phyloP scores from a whole-genome alignment of 106 monocot species.

The Phalaenopsis aphrodite region DNA sequence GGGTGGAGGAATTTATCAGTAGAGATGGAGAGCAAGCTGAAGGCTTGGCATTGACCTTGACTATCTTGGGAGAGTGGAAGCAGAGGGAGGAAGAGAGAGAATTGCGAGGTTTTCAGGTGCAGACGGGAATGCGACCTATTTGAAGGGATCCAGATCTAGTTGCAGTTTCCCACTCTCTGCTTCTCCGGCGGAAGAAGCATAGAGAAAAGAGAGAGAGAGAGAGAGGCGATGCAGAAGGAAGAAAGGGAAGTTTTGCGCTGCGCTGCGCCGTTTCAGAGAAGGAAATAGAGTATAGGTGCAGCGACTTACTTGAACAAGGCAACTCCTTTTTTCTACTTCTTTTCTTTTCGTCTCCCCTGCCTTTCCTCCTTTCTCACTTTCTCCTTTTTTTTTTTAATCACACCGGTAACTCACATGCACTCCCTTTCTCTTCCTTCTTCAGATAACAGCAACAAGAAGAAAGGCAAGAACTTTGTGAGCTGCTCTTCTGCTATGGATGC shows the following conservation, averaged over 20 bases:
- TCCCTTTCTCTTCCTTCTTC: neutral
- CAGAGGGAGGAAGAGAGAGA: constrained; percentile 3
- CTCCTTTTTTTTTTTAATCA: neutral
- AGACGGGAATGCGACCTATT: constrained; percentile 3
- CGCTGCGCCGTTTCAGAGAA: neutral
- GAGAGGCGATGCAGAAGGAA: neutral
- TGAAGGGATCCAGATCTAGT: constrained; percentile 4
- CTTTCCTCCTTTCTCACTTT: constrained; percentile 2
- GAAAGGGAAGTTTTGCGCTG: neutral
- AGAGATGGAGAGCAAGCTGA: neutral
- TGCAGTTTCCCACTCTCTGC: constrained; percentile 1
- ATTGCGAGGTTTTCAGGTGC: constrained; percentile 1
- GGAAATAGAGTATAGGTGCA: too few species aligned
- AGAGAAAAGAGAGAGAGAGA: constrained; percentile 1
- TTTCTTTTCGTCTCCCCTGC: neutral
- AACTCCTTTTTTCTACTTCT: neutral
- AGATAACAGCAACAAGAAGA: constrained; percentile 6
- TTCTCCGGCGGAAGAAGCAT: neutral
- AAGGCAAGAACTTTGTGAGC: neutral
- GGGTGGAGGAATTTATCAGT: constrained; percentile 3
- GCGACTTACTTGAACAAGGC: neutral
- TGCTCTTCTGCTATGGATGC: constrained; percentile 53
- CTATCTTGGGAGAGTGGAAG: neutral
- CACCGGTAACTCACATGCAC: neutral
- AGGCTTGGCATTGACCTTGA: neutral